Evolutionary conservation across 1,284 basidiomycete genomes (phyloP), one percentile per base, ranked within the genome.

Genomic region (Filobasidium uniguttulatum): DNA sequence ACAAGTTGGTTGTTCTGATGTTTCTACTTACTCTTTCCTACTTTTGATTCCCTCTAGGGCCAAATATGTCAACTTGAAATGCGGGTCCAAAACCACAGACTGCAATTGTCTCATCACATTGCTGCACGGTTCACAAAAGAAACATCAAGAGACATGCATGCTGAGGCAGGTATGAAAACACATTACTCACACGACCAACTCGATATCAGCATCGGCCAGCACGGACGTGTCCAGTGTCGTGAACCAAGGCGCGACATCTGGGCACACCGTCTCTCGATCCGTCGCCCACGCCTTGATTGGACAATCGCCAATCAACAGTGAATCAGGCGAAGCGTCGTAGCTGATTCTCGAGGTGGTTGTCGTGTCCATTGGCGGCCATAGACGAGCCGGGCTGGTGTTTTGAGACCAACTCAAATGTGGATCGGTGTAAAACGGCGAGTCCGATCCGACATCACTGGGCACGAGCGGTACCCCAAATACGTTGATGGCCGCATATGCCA

Each of bases 401-500:
- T 47, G 38, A 12, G 50, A 33, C 50, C 50, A 53, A 23, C 44
- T 61, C 1, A 73, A 58, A 55, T 71, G 69, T 0, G 69, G 61
- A 47, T 73, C 72, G 3, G 55, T 61, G 2, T 60, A 59, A 17
- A 65, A 63, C 0, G 66, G 57, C 0, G 66, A 61, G 14, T 62
- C 60, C 2, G 70, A 70, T 1, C 69, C 59, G 3, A 63, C 57
- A n/a, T 67, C 71, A 2, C 68, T 66, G 3, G 70, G 68, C 2
- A 61, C 56, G 49, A 72, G 66, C 0, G 71, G 79, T 15, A 93
- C 72, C 10, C 86, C 87, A 22, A 85, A 67, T 59, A 84, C 77
- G 15, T 80, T 78, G 30, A 94, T 72, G 77, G 84, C 88, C 6
- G 81, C 76, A 52, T 83, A 70, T 14, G 85, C 77, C 57, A 90